Evolutionary conservation across 164 flowering plant species (phyloP), one percentile per base, ranked within the genome.

Genomic region (Berberis thunbergii): DNA sequence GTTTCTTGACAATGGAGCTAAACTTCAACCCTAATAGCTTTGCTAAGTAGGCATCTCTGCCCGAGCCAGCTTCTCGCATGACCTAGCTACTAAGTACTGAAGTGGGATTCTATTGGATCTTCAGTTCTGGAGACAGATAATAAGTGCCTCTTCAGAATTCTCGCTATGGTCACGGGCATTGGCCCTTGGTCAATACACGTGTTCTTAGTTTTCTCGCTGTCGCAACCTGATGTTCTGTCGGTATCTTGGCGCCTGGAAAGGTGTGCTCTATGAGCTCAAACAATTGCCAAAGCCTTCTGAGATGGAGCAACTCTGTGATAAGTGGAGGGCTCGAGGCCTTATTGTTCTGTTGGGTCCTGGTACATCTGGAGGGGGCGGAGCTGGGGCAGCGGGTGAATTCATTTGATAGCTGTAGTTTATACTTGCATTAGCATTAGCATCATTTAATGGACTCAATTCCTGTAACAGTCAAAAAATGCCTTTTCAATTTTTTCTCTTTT

Each of bases 181-280:
- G 97, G 99, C 1, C 80, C 93, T 1, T 91, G 99, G 99, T 89
- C 97, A 0, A 96, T 89, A 4, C 99, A 94, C 57, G 91, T 91
- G 99, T 94, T 94, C 73, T 89, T 94, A 97, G 87, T 94, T 40
- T 87, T 89, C 70, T 87, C 96, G 45, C 76, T 94, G 12, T 96
- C 86, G 50, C 81, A 97, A 61, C 97, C 99, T 1, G 99, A 94
- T 66, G 99, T 94, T 26, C 76, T 94, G 26, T 97, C 99, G 84
- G 9, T 97, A 94, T 72, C 80, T 91, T 26, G 86, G 89, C 7
- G 81, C 89, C 3, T 75, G 99, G 41, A 94, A 94, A 66, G 99
- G 97, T 0, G 94, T 89, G 11, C 78, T 94, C 7, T 79, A 84
- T 63, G 81, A 78, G 3, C 74, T 94, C n/a, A 86, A 84, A 59